Evolutionary conservation across 352 stramenopile species (phyloP).

Genomic region (Thraustotheca clavata): DNA sequence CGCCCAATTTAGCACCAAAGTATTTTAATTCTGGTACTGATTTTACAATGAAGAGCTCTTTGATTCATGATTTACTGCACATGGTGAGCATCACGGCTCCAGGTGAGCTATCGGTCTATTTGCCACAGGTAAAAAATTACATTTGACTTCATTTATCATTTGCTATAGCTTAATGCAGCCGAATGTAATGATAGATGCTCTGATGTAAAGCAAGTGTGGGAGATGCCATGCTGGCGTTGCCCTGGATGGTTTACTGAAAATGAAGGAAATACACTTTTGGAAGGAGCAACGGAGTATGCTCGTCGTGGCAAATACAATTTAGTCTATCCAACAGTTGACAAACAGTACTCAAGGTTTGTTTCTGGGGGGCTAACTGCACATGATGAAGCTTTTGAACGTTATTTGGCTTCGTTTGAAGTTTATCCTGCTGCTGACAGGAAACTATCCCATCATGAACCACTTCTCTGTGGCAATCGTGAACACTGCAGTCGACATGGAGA

Average conservation of each 20-base stretch:
- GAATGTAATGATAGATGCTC: slow-evolving; percentile 57
- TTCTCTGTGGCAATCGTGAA: slow-evolving; percentile 66
- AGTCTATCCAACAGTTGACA: slow-evolving; percentile 52
- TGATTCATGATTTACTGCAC: slow-evolving; percentile 61
- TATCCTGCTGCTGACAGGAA: neutral
- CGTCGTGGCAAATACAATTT: slow-evolving; percentile 61
- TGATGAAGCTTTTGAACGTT: slow-evolving; percentile 59
- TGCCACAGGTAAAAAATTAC: slow-evolving; percentile 19
- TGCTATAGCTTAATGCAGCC: slow-evolving; percentile 29
- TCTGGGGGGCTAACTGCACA: slow-evolving; percentile 47
- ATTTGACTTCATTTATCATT: slow-evolving; percentile 50
- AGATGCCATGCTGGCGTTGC: slow-evolving; percentile 68
- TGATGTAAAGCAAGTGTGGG: slow-evolving; percentile 55
- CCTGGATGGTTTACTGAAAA: slow-evolving; percentile 61
- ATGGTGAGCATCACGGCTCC: slow-evolving; percentile 54
- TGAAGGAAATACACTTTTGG: slow-evolving; percentile 46
- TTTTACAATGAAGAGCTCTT: slow-evolving; percentile 48
- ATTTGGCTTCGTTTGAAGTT: slow-evolving; percentile 54
- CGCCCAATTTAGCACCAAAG: slow-evolving; percentile 46
- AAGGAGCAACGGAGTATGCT: slow-evolving; percentile 46
- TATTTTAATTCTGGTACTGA: slow-evolving; percentile 54
- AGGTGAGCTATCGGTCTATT: neutral
- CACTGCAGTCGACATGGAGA: slow-evolving; percentile 75
- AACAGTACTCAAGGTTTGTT: slow-evolving; percentile 49
- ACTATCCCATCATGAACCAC: neutral